phyloP scores from a whole-genome alignment of 768 basidiomycete species.

The Amanita molliuscula region DNA sequence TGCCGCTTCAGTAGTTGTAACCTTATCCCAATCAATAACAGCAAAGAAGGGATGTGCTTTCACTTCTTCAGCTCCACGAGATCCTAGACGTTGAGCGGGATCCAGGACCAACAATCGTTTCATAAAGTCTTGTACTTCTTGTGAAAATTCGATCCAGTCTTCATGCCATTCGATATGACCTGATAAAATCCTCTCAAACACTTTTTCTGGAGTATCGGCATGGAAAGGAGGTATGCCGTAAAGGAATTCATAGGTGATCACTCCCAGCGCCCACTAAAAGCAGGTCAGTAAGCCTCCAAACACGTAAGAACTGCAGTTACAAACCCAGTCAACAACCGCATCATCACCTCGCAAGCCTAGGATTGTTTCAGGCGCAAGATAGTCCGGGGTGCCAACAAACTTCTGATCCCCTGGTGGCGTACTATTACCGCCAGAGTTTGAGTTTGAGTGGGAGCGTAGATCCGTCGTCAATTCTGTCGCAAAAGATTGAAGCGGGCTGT shows the following conservation, averaged over 20 bases:
- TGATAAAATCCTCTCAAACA: conserved; percentile 97
- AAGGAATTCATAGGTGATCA: conserved; percentile 96
- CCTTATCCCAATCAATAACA: conserved; percentile 88
- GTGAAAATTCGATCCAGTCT: conserved; percentile 79
- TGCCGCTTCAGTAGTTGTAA: conserved; percentile 80
- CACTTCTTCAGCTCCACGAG: conserved; percentile 84
- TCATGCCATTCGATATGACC: conserved; percentile 95
- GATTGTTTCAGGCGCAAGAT: conserved; percentile 92
- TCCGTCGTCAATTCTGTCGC: conserved; percentile 79
- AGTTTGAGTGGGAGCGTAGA: conserved; percentile 68
- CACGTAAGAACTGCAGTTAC: conserved; percentile 17
- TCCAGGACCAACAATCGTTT: conserved; percentile 74
- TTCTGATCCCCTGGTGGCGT: conserved; percentile 83
- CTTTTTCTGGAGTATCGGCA: conserved; percentile 92
- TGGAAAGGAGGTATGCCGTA: conserved; percentile 98
- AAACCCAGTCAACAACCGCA: conserved; percentile 92
- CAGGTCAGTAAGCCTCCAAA: conserved; percentile 8
- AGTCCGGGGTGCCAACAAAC: conserved; percentile 97
- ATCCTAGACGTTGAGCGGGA: conserved; percentile 71
- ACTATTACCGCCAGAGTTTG: conserved; percentile 44
- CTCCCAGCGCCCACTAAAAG: conserved; percentile 91
- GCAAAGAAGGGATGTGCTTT: conserved; percentile 86
- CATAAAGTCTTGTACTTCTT: conserved; percentile 88
- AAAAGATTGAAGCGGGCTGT: conserved; percentile 82
- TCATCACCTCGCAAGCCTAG: conserved; percentile 94